Evolutionary conservation across 805 yeast species (phyloP), one percentile per base, ranked within the genome.

Genomic region (Metschnikowia similis): DNA sequence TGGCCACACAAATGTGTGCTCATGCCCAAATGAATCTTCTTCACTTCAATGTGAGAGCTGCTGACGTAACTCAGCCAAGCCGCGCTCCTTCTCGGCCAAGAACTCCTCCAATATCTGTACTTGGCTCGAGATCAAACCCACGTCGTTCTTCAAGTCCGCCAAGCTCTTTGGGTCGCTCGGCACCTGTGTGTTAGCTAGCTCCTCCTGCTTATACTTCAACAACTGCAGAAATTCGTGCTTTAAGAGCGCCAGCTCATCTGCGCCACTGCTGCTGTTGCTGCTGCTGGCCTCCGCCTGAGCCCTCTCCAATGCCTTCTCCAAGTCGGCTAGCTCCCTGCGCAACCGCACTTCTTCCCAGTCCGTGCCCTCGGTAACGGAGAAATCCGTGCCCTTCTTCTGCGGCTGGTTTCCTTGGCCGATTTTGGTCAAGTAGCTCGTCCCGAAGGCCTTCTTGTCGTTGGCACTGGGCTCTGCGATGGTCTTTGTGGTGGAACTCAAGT

Each of bases 301-400:
- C 50, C 79, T 76, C 8, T 69, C 72, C 49, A 87, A 77, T 57
- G 83, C 76, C n/a, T 73, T 67, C 58, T 90, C 96, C 43, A 91
- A 68, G 53, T 87, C 88, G 10, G 83, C 76, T 53, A 92, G 74
- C 63, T 90, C 92, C 53, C 91, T 80, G 68, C 83, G 83, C 56
- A 90, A 76, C 57, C 94, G 79, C 13, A 86, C 95, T 60, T 86
- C 89, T 66, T 91, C 97, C 96, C 97, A 89, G 61, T 90, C 96
- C 1, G 89, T 83, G n/a, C 85, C 90, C 58, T 80, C 79, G 4
- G 82, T 84, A 1, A 82, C 76, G 4, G 85, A 79, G 63, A 86
- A 85, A 63, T 88, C 91, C 0, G 90, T 83, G 6, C 89, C 90
- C 30, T 68, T 67, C 21, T 39, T 43, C 31, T 62, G 66, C 4